A percentile compares a stretch with the other conserved stretches of the same genome.
Evolutionary conservation across 192 early-diverging fungal genomes (phyloP).

Genomic region (Oehlia diaphana): DNA sequence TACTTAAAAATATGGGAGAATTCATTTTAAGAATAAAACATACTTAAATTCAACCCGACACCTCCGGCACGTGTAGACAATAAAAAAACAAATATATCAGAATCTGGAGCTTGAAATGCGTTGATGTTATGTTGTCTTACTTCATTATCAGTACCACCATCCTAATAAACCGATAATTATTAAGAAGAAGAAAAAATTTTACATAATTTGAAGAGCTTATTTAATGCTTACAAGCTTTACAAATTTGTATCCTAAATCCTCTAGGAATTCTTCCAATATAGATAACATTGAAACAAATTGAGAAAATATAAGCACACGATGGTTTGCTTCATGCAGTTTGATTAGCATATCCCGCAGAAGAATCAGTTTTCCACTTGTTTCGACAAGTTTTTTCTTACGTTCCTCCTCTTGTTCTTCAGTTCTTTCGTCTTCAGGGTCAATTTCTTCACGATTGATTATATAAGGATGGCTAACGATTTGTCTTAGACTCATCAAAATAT

Average conservation of each 20-base stretch:
- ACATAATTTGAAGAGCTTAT: background rate
- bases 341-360: constrained; percentile 67
- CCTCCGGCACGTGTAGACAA: constrained; percentile 77
- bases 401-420: constrained; percentile 36
- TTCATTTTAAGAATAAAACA: background rate
- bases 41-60: constrained; percentile 67
- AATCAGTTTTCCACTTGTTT: constrained; percentile 63
- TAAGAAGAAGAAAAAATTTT: background rate
- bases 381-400: constrained; percentile 58
- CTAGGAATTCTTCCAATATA: constrained; percentile 75
- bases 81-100: constrained; percentile 64
- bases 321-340: constrained; percentile 57
- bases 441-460: constrained; percentile 58
- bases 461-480: constrained; percentile 76
- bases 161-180: constrained; percentile 29
- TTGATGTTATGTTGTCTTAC: constrained; percentile 61
- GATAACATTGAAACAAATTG: constrained; percentile 85
- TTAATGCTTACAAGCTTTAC: constrained; percentile 49
- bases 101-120: constrained; percentile 62
- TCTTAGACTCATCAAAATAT: constrained; percentile 67
- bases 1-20: background rate
- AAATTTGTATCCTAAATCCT: constrained; percentile 49
- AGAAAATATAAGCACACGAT: constrained; percentile 79
- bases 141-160: constrained; percentile 56
- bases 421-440: constrained; percentile 23